A percentile compares a stretch with the other conserved stretches of the same genome.
Evolutionary conservation across 257 asterid species (phyloP).

Genomic region (Nicotiana attenuata): DNA sequence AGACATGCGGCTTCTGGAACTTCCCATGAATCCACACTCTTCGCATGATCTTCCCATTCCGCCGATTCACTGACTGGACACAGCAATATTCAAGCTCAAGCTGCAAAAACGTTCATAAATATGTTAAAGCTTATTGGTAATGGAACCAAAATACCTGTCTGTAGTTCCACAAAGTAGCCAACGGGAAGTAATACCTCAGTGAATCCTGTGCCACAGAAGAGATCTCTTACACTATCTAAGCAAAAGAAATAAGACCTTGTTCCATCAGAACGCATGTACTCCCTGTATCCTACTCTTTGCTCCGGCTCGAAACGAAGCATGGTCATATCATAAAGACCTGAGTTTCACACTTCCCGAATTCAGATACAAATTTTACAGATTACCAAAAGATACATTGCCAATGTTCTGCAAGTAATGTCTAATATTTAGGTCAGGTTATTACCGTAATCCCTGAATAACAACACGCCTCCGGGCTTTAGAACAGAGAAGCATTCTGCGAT

Average conservation of each 20-base stretch:
- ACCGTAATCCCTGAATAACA: constrained; percentile 94
- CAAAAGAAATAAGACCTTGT: constrained; percentile 91
- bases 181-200: constrained; percentile 45
- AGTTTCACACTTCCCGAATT: not conserved
- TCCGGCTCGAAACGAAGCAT: constrained; percentile 84
- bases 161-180: not conserved
- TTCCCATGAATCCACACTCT: constrained; percentile 97
- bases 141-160: not conserved
- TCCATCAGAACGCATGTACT: constrained; percentile 84
- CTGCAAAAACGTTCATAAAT: constrained; percentile 34
- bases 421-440: constrained; percentile 15
- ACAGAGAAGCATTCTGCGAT: constrained; percentile 62
- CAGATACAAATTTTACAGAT: not conserved
- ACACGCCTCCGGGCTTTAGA: constrained; percentile 80
- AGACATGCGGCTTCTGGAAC: constrained; percentile 55
- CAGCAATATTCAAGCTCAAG: constrained; percentile 91
- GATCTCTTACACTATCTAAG: constrained; percentile 49
- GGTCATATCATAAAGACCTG: constrained; percentile 95
- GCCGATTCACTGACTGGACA: constrained; percentile 70
- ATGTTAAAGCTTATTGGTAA: not conserved
- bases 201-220: constrained; percentile 66
- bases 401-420: not conserved
- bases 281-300: constrained; percentile 71
- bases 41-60: constrained; percentile 73
- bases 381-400: not conserved